phyloP scores from a whole-genome alignment of 768 basidiomycete species.

The Suillus discolor region DNA sequence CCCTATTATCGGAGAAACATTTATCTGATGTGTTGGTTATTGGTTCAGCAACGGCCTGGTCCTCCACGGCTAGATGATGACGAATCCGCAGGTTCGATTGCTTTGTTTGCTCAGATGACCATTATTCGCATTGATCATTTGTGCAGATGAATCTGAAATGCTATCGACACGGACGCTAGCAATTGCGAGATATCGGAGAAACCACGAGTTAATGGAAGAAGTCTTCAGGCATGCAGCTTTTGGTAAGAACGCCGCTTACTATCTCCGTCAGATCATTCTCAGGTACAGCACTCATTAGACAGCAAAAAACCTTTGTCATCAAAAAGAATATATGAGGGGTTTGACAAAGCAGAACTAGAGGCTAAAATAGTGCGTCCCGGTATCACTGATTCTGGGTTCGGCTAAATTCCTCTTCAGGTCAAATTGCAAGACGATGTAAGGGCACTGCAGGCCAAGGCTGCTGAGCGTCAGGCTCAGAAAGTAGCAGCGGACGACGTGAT shows the following conservation, averaged over 20 bases:
- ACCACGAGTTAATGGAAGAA: conserved; percentile 85
- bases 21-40: not conserved
- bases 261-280: conserved; percentile 14
- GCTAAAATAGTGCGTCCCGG: conserved; percentile 50
- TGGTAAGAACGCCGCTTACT: conserved; percentile 31
- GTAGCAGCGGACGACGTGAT: conserved; percentile 30
- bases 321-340: conserved; percentile 58
- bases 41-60: conserved; percentile 30
- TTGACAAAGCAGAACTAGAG: conserved; percentile 59
- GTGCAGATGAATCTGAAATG: conserved; percentile 64
- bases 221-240: conserved; percentile 77
- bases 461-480: conserved; percentile 41
- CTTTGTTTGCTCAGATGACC: not conserved
- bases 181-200: conserved; percentile 70
- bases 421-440: conserved; percentile 64
- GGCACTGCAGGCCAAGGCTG: conserved; percentile 50
- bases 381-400: not conserved
- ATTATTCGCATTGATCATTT: not conserved
- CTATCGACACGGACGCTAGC: conserved; percentile 77
- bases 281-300: conserved; percentile 33
- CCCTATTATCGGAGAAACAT: not conserved
- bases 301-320: conserved; percentile 44
- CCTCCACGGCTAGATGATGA: conserved; percentile 51
- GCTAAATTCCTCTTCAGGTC: conserved; percentile 37
- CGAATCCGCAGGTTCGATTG: conserved; percentile 60